Percentiles rank a stretch among this genome's conserved stretches.
These are phyloP conservation scores for Alternaria atra DNA, from an alignment of 2,329 filamentous ascomycete genomes.

Conservation along the genomic window DNA sequence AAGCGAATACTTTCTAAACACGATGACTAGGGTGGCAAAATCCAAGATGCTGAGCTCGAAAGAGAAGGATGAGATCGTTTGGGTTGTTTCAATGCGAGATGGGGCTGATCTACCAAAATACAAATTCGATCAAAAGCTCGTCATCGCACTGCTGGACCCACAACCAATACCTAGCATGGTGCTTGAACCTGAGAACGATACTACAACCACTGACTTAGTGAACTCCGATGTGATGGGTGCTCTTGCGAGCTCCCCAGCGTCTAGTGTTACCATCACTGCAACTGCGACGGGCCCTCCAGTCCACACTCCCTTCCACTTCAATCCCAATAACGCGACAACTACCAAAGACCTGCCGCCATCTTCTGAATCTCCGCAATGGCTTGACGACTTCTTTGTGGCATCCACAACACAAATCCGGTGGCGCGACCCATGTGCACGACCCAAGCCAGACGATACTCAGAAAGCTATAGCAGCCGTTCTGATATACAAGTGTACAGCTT, in stretches of 20 bases:
- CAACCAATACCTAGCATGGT: constrained; percentile 7
- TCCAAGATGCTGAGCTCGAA: constrained; percentile 20
- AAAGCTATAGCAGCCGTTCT: constrained; percentile 24
- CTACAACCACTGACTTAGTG: neutral
- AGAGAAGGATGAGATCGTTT: constrained; percentile 37
- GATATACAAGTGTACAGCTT: constrained; percentile 31
- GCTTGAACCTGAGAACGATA: neutral
- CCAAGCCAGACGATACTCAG: constrained; percentile 19
- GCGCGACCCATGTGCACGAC: constrained; percentile 20
- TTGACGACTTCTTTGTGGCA: constrained; percentile 30
- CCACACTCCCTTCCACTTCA: constrained; percentile 28
- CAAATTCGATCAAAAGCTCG: constrained; percentile 39
- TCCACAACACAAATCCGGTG: constrained; percentile 41
- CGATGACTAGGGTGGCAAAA: constrained; percentile 20
- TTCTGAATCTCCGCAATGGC: neutral
- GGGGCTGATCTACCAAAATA: constrained; percentile 27
- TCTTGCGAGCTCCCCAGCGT: neutral
- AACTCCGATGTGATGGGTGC: neutral
- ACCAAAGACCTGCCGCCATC: neutral
- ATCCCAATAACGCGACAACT: constrained; percentile 12
- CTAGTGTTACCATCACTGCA: neutral
- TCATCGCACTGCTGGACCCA: constrained; percentile 33
- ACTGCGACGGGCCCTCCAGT: neutral
- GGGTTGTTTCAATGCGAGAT: constrained; percentile 32
- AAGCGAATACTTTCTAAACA: constrained; percentile 36